Conservation (phyloP, 345 rosid genomes). For the Combretum micranthum region DNA sequence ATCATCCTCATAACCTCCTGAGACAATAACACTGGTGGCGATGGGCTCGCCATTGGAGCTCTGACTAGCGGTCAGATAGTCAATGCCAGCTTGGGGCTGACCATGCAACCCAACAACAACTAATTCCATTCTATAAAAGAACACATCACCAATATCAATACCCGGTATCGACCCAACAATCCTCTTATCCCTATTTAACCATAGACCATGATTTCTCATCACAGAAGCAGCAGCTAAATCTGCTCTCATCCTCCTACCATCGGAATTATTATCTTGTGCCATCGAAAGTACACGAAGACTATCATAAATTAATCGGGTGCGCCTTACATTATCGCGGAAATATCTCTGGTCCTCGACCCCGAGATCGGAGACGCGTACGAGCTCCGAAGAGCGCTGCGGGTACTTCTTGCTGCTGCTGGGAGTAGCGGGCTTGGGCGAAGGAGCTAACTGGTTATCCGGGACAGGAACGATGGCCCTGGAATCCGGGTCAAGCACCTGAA, state of each 20-base stretch:
- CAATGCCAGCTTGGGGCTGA: slow-evolving; percentile 84
- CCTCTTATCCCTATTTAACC: slow-evolving; percentile 76
- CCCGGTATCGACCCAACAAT: slow-evolving; percentile 89
- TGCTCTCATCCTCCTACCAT: slow-evolving; percentile 32
- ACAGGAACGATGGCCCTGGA: slow-evolving; percentile 56
- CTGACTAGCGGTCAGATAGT: slow-evolving; percentile 47
- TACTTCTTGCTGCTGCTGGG: slow-evolving; percentile 3
- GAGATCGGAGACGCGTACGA: slow-evolving; percentile 70
- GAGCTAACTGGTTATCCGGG: slow-evolving; percentile 4
- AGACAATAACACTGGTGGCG: slow-evolving; percentile 80
- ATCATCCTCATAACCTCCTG: slow-evolving; percentile 88
- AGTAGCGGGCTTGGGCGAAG: neutral
- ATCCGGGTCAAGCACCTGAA: slow-evolving; percentile 33
- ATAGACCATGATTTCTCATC: slow-evolving; percentile 52
- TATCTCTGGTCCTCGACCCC: slow-evolving; percentile 46
- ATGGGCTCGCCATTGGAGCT: slow-evolving; percentile 80
- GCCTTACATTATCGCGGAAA: slow-evolving; percentile 56
- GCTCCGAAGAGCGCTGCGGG: slow-evolving; percentile 53
- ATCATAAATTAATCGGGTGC: slow-evolving; percentile 65
- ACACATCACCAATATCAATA: slow-evolving; percentile 63
- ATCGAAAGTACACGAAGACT: slow-evolving; percentile 45
- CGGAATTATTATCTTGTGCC: slow-evolving; percentile 31
- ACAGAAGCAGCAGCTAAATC: slow-evolving; percentile 49
- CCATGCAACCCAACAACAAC: slow-evolving; percentile 84
- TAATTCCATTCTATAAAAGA: slow-evolving; percentile 74